phyloP scores from a whole-genome alignment of 1,284 basidiomycete species.

The Cystobasidium pallidum region DNA sequence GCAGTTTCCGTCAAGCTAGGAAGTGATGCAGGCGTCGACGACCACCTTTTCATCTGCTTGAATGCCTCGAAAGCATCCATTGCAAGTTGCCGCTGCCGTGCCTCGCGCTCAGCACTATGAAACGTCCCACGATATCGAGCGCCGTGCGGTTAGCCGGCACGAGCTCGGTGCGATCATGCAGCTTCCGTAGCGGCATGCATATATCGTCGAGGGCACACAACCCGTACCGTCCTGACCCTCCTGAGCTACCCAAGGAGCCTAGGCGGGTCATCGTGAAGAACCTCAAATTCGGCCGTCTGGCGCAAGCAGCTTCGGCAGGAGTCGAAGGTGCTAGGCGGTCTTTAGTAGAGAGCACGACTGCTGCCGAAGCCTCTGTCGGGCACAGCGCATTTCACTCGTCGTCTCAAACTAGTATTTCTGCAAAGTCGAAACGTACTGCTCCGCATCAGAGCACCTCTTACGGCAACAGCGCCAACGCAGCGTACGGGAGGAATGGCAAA shows the following conservation, averaged over 20 bases:
- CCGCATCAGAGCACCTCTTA: not conserved
- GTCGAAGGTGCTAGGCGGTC: slow-evolving; percentile 18
- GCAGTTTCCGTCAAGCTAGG: not conserved
- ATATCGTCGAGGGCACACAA: slow-evolving; percentile 15
- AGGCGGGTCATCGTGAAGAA: slow-evolving; percentile 35
- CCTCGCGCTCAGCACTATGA: not conserved
- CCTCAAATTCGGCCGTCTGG: slow-evolving; percentile 33
- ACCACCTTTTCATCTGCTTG: not conserved
- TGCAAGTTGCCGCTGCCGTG: not conserved
- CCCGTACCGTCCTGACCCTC: slow-evolving; percentile 37
- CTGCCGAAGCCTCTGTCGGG: not conserved
- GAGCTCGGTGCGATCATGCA: not conserved
- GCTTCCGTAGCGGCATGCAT: not conserved
- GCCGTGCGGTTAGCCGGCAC: not conserved
- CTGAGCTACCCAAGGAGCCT: slow-evolving; percentile 14
- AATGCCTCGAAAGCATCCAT: not conserved
- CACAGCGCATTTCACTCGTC: slow-evolving; percentile 12
- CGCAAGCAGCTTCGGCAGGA: slow-evolving; percentile 19
- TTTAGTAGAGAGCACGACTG: slow-evolving; percentile 16
- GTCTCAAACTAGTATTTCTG: not conserved
- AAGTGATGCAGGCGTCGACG: not conserved
- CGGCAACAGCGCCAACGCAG: not conserved
- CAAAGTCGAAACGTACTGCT: not conserved
- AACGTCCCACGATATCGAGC: not conserved
- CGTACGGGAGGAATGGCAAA: slow-evolving; percentile 11